phyloP scores from a whole-genome alignment of 140 eudicot species.

The Senecio squalidus region DNA sequence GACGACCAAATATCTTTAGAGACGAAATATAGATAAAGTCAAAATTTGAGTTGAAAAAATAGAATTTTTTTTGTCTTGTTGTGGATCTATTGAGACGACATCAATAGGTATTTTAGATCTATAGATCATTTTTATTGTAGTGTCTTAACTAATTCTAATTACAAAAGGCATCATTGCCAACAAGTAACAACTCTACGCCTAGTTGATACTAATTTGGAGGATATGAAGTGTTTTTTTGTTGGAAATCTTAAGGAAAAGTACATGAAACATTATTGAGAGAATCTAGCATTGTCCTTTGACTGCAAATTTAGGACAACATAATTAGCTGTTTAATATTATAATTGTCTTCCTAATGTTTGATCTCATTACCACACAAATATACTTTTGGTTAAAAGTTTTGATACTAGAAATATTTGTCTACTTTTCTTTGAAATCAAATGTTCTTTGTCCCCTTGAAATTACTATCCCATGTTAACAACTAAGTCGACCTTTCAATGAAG shows the following conservation, averaged over 20 bases:
- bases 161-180: constrained; percentile 15
- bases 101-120: too few species aligned
- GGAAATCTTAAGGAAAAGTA: constrained; percentile 24
- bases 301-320: constrained; percentile 31
- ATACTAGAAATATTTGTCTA: constrained; percentile 16
- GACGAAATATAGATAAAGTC: too few species aligned
- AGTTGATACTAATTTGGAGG: constrained; percentile 22
- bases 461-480: neutral
- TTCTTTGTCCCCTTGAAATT: constrained; percentile 27
- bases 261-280: constrained; percentile 33
- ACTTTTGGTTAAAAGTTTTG: constrained; percentile 5
- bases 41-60: too few species aligned
- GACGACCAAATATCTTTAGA: too few species aligned
- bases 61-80: too few species aligned
- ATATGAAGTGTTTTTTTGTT: constrained; percentile 18
- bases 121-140: too few species aligned
- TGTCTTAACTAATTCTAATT: too few species aligned
- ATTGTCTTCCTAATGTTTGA: constrained; percentile 27
- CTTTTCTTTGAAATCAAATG: constrained; percentile 13
- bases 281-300: constrained; percentile 40
- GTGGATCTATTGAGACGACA: too few species aligned
- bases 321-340: constrained; percentile 27
- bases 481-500: neutral
- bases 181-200: constrained; percentile 24
- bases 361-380: constrained; percentile 17